Evolutionary conservation across 106 monocot species (phyloP).

Genomic region (Amphibolis antarctica): DNA sequence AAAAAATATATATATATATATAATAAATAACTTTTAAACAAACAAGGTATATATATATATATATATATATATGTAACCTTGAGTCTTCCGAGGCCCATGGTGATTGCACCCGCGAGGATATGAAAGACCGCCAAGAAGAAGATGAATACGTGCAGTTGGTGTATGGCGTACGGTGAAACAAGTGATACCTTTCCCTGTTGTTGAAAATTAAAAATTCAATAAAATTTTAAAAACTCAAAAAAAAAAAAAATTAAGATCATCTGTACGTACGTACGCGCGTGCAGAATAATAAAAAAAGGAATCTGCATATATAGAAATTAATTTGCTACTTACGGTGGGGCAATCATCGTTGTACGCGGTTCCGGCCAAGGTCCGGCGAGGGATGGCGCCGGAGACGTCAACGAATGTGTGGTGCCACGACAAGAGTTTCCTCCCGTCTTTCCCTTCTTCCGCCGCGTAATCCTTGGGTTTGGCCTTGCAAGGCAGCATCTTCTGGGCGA

Average conservation of each 20-base stretch:
- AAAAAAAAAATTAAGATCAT: too few relatives aligned
- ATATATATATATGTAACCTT: constrained; percentile 29
- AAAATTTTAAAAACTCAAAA: too few relatives aligned
- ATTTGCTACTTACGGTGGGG: neutral
- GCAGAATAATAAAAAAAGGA: too few relatives aligned
- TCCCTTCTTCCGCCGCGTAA: constrained; percentile 2
- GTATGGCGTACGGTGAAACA: constrained; percentile 44
- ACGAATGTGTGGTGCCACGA: constrained; percentile 19
- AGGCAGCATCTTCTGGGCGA: constrained; percentile 74
- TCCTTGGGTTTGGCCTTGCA: constrained; percentile 19
- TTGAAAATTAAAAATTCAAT: neutral
- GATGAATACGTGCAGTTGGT: constrained; percentile 82
- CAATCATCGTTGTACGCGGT: neutral
- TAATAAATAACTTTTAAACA: too few relatives aligned
- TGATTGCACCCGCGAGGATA: constrained; percentile 44
- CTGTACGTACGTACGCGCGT: too few relatives aligned
- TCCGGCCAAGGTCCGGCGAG: constrained; percentile 5
- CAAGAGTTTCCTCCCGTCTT: constrained; percentile 21
- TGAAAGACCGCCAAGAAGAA: constrained; percentile 84
- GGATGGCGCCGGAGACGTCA: too few relatives aligned
- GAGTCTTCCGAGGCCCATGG: constrained; percentile 63
- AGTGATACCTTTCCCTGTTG: constrained; percentile 67
- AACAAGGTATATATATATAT: too few relatives aligned
- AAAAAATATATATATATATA: too few relatives aligned
- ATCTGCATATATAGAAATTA: too few relatives aligned